Evolutionary conservation across 768 basidiomycete genomes (phyloP).

Genomic region (Rhodotorula kratochvilovae): DNA sequence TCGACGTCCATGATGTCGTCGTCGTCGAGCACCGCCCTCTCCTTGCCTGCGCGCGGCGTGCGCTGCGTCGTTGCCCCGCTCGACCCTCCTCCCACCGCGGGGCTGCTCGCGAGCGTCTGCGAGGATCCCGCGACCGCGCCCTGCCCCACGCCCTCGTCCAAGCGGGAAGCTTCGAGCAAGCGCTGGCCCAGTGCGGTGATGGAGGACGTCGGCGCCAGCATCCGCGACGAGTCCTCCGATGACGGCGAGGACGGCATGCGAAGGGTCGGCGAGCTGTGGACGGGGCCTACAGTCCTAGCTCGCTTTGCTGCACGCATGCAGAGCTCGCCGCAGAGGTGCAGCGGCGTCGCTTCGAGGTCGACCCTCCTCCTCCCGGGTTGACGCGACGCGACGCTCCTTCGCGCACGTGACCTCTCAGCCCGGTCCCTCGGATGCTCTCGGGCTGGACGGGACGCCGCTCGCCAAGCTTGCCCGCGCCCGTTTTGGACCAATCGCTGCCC

Average conservation of each 20-base stretch:
- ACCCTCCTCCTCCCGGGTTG: not conserved
- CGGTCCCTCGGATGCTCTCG: too few species aligned
- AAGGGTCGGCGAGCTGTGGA: not conserved
- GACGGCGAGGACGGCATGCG: not conserved
- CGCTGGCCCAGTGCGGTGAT: constrained; percentile 2
- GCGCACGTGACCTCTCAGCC: too few species aligned
- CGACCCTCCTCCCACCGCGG: not conserved
- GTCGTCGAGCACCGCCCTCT: not conserved
- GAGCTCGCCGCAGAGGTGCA: too few species aligned
- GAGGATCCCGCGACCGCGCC: not conserved
- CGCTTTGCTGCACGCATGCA: constrained; percentile 5
- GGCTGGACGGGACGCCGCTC: too few species aligned
- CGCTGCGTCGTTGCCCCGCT: not conserved
- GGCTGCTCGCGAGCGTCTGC: not conserved
- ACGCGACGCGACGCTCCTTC: not conserved
- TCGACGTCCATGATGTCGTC: not conserved
- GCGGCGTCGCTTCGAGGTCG: not conserved
- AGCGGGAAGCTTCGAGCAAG: not conserved
- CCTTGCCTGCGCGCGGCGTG: too few species aligned
- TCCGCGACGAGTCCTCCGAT: not conserved
- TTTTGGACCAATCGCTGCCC: too few species aligned
- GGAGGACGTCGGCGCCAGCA: not conserved
- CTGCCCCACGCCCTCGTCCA: not conserved
- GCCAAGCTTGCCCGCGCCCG: too few species aligned
- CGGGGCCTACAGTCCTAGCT: not conserved